phyloP scores from a whole-genome alignment of 2,329 filamentous ascomycete species.

The Curvularia sp. region DNA sequence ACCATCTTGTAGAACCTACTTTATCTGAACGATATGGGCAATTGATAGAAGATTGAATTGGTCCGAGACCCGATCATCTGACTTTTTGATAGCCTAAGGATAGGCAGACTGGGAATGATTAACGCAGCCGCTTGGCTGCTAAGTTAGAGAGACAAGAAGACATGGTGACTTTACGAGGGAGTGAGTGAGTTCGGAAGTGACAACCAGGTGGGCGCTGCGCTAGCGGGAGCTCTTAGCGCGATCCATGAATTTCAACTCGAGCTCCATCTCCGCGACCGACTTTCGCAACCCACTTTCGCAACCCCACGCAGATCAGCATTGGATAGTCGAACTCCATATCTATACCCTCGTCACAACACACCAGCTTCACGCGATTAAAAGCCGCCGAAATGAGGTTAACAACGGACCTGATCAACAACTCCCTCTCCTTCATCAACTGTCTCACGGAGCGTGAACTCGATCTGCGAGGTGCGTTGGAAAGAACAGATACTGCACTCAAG shows the following conservation, averaged over 20 bases:
- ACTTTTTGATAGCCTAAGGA: no score
- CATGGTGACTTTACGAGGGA: not conserved
- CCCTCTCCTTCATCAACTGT: conserved; percentile 97
- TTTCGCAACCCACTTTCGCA: conserved; percentile 9
- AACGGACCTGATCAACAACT: conserved; percentile 89
- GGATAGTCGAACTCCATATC: not conserved
- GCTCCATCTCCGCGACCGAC: conserved; percentile 14
- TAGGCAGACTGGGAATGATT: no score
- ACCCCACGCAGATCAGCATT: conserved; percentile 1
- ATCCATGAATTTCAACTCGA: conserved; percentile 16
- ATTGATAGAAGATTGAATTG: no score
- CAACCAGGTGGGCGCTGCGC: conserved; percentile 5
- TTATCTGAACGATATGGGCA: no score
- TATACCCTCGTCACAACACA: not conserved
- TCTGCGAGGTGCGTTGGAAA: conserved; percentile 98
- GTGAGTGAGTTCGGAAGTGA: not conserved
- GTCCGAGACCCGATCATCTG: no score
- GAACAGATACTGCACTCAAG: conserved; percentile 94
- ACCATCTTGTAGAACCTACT: no score
- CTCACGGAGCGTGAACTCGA: conserved; percentile 98
- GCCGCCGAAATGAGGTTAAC: conserved; percentile 82
- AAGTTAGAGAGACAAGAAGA: no score
- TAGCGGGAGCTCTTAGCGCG: conserved; percentile 18
- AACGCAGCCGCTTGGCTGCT: no score
- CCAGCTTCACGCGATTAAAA: not conserved